A percentile compares a stretch with the other conserved stretches of the same genome.
phyloP scores from a whole-genome alignment of 2,329 filamentous ascomycete species.

The Botrytis fabae region DNA sequence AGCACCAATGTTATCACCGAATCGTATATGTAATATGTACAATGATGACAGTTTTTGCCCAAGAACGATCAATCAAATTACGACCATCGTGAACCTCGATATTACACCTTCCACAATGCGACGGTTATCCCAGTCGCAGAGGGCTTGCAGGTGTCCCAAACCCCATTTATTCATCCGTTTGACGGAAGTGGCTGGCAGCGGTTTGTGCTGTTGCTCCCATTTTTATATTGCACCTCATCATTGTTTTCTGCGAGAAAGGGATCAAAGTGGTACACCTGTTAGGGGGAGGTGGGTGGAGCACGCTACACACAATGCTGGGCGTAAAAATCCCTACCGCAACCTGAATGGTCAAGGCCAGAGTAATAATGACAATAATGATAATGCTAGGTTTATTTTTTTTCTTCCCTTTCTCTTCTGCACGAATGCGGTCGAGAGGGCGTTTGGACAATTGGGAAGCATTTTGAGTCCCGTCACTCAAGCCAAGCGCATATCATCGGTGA shows the following conservation, averaged over 20 bases:
- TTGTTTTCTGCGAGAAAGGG: background rate
- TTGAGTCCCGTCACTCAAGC: background rate
- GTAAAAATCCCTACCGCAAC: background rate
- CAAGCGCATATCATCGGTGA: background rate
- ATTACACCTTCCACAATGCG: background rate
- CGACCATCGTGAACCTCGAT: background rate
- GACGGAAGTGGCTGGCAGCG: constrained; percentile 2
- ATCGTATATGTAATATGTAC: background rate
- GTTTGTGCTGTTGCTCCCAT: constrained; percentile 13
- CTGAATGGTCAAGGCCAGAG: background rate
- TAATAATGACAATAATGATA: background rate
- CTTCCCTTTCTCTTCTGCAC: background rate
- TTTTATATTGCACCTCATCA: background rate
- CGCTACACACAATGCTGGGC: background rate
- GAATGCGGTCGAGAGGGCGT: background rate
- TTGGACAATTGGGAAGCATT: background rate
- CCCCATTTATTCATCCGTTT: constrained; percentile 1
- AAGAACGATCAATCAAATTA: background rate
- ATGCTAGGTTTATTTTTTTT: background rate
- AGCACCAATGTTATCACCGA: background rate
- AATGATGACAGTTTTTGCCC: constrained; percentile 7
- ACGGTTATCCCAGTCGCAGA: background rate
- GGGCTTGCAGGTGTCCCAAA: background rate
- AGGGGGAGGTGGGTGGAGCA: background rate
- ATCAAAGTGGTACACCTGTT: constrained; percentile 9